Evolutionary conservation across 2,329 filamentous ascomycete species (phyloP).

Genomic region (Fusarium temperatum): DNA sequence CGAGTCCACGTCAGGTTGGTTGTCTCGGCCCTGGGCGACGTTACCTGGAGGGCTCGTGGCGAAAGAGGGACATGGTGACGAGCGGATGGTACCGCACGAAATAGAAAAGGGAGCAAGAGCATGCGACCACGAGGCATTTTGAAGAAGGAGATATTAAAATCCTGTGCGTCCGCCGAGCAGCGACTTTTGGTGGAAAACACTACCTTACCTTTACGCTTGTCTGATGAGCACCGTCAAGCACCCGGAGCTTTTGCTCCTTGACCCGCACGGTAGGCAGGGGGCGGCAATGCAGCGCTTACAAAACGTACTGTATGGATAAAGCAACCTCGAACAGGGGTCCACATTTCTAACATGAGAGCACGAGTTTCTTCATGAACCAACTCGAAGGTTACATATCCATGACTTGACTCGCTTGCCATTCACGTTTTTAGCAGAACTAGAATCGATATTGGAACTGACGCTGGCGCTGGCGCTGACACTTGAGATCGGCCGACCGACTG

Average conservation of each 20-base stretch:
- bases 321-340: conserved; percentile 16
- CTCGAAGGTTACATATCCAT: background rate
- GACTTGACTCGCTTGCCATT: background rate
- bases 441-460: background rate
- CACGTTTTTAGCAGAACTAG: background rate
- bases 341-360: conserved; percentile 23
- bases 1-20: conserved; percentile 27
- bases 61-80: conserved; percentile 37
- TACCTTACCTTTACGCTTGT: conserved; percentile 29
- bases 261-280: conserved; percentile 43
- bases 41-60: conserved; percentile 39
- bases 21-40: conserved; percentile 32
- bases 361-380: conserved; percentile 2
- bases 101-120: conserved; percentile 23
- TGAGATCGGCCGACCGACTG: background rate
- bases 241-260: conserved; percentile 50
- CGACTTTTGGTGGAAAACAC: conserved; percentile 39
- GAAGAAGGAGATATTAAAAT: conserved; percentile 40
- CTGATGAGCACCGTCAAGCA: conserved; percentile 39
- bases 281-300: conserved; percentile 45
- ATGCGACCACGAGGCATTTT: conserved; percentile 46
- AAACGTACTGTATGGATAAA: conserved; percentile 28
- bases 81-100: conserved; percentile 29
- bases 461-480: background rate
- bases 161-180: conserved; percentile 42